Evolutionary conservation across 2,329 filamentous ascomycete species (phyloP).

Genomic region (Stachybotrys chartarum): DNA sequence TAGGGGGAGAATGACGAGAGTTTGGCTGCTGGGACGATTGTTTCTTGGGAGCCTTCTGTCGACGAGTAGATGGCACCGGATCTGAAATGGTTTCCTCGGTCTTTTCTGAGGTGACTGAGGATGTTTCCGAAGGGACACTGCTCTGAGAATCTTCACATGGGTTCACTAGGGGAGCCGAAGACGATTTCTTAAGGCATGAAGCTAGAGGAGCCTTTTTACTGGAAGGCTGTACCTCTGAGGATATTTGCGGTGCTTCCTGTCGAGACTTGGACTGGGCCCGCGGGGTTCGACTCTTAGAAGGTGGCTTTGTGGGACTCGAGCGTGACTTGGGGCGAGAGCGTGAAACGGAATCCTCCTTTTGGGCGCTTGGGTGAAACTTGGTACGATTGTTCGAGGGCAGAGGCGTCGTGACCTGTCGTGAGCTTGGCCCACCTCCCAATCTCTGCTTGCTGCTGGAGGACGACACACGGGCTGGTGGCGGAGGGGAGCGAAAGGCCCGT

Average conservation of each 20-base stretch:
- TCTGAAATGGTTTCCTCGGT: not conserved
- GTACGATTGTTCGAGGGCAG: not conserved
- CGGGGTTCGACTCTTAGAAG: too few species aligned
- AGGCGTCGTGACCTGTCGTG: not conserved
- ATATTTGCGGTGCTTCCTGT: not conserved
- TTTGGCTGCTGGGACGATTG: not conserved
- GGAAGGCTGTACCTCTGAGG: not conserved
- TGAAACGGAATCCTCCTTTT: not conserved
- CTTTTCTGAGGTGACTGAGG: not conserved
- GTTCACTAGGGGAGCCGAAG: not conserved
- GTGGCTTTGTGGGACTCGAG: not conserved
- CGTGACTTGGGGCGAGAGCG: not conserved
- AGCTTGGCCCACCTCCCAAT: not conserved
- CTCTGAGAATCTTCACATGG: not conserved
- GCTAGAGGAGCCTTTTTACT: not conserved
- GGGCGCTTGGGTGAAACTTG: not conserved
- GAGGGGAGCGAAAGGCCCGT: not conserved
- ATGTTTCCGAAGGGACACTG: not conserved
- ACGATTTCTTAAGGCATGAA: not conserved
- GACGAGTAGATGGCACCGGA: not conserved
- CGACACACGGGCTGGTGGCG: not conserved
- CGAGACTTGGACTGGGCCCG: not conserved
- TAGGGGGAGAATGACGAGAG: not conserved
- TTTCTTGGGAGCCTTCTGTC: not conserved
- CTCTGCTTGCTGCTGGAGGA: not conserved